Evolutionary conservation across 2,329 filamentous ascomycete species (phyloP), one percentile per base, ranked within the genome.

Genomic region (Bipolaris gigantea): DNA sequence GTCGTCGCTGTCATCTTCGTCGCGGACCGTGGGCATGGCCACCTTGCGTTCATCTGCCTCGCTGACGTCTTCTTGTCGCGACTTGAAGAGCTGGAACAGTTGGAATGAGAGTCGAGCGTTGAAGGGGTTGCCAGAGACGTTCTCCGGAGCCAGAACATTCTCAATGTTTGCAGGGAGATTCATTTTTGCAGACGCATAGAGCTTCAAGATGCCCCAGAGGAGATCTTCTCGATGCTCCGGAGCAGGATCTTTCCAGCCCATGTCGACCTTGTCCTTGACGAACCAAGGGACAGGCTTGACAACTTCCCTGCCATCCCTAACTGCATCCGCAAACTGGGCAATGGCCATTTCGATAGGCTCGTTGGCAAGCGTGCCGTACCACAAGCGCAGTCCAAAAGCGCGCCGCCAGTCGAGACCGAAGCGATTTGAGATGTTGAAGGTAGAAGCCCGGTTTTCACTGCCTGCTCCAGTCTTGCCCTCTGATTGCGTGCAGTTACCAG

Each of bases 331-430:
- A 73, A 92, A 99, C 25, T 83, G 82, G 39, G 80, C 75, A 4
- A 99, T 87, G 2, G 92, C 92, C 41, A 81, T 79, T 45, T 87
- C 84, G 39, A 97, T 81, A 33, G 85, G 82, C 40, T 92, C 88
- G 35, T 86, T 81, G 32, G 83, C 79, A 2, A 84, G 81, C 36
- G 86, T 89, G 40, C 87, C 87, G 72, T 96, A 99, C 89, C 92
- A 97, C 1, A 99, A 80, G 39, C 92, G 86, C 45, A 99, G 81
- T 10, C 90, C 93, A 73, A 99, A 96, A 0, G 92, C 88, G 69
- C 96, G 92, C 72, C 90, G 87, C 94, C 94, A 99, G 71, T 95
- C 89, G 33, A 99, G 80, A 4, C 85, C 85, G 71, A 97, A 99
- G 42, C 87, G 87, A 65, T 89, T 83, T 1, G 91, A 89, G 60